These are phyloP conservation scores for Wickerhamiella alocasiicola DNA, from an alignment of 805 yeast genomes.

Conservation along the genomic window DNA sequence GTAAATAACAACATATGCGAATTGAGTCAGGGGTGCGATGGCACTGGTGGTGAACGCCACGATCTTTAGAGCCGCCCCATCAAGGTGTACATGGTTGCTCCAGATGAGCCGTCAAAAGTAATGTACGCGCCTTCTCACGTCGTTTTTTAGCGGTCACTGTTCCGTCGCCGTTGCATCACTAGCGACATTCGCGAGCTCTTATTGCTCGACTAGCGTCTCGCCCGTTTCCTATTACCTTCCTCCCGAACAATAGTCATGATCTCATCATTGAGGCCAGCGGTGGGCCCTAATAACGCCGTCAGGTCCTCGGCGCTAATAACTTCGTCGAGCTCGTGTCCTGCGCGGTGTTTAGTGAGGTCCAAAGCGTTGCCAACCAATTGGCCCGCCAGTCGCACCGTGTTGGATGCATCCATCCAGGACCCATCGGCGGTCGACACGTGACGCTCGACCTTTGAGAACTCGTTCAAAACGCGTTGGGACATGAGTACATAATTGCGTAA, in stretches of 20 bases:
- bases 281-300: not conserved
- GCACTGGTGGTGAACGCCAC: too few species aligned
- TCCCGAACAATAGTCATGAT: too few species aligned
- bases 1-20: too few species aligned
- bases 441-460: constrained; percentile 10
- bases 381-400: constrained; percentile 3
- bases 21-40: too few species aligned
- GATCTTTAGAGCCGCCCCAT: too few species aligned
- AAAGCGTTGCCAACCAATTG: constrained; percentile 7
- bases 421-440: constrained; percentile 10
- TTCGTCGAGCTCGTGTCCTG: constrained; percentile 10
- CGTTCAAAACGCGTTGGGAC: constrained; percentile 2
- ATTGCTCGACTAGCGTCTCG: not conserved
- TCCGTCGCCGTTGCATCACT: not conserved
- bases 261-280: not conserved
- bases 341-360: constrained; percentile 7
- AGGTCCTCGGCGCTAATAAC: constrained; percentile 5
- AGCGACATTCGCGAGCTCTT: not conserved
- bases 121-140: too few species aligned
- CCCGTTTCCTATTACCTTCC: too few species aligned
- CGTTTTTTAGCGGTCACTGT: too few species aligned
- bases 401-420: constrained; percentile 9
- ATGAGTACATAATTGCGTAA: constrained; percentile 9
- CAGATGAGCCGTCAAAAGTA: too few species aligned
- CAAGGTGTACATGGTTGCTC: too few species aligned